These are phyloP conservation scores for Sporisorium scitamineum DNA, from an alignment of 1,284 basidiomycete genomes.

Conservation along the genomic window DNA sequence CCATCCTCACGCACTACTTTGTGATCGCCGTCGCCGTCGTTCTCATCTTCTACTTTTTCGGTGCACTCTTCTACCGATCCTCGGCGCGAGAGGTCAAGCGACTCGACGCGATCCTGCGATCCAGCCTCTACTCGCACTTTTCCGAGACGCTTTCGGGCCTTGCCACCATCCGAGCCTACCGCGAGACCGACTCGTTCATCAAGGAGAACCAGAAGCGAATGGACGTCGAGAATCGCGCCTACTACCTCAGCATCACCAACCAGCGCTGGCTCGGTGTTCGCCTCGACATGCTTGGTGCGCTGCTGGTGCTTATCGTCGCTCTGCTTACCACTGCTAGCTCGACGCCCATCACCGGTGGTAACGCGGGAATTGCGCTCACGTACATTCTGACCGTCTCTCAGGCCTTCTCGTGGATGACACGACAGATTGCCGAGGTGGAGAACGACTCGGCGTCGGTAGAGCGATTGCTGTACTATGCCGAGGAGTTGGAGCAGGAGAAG, in stretches of 20 bases:
- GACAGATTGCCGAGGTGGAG: conserved; percentile 69
- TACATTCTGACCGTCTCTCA: conserved; percentile 65
- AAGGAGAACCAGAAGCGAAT: conserved; percentile 75
- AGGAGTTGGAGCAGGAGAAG: conserved; percentile 66
- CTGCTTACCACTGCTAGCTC: conserved; percentile 55
- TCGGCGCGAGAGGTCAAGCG: conserved; percentile 90
- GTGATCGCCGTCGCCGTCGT: conserved; percentile 71
- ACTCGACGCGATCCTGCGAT: conserved; percentile 77
- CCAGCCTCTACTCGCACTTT: conserved; percentile 84
- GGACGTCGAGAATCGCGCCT: conserved; percentile 89
- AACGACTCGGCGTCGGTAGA: conserved; percentile 69
- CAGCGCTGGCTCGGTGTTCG: conserved; percentile 85
- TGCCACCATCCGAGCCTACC: conserved; percentile 86
- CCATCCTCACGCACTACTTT: conserved; percentile 79
- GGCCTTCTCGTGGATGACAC: conserved; percentile 66
- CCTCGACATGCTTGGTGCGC: conserved; percentile 70
- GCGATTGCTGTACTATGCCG: conserved; percentile 66
- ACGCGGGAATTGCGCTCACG: conserved; percentile 63
- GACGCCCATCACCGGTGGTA: conserved; percentile 41
- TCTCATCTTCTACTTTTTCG: conserved; percentile 62
- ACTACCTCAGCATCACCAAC: conserved; percentile 85
- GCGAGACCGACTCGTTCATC: conserved; percentile 72
- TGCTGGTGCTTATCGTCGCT: conserved; percentile 65
- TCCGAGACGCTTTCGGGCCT: conserved; percentile 88
- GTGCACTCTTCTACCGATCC: conserved; percentile 83